phyloP scores from a whole-genome alignment of 164 flowering plant species.

The Brasenia schreberi region DNA sequence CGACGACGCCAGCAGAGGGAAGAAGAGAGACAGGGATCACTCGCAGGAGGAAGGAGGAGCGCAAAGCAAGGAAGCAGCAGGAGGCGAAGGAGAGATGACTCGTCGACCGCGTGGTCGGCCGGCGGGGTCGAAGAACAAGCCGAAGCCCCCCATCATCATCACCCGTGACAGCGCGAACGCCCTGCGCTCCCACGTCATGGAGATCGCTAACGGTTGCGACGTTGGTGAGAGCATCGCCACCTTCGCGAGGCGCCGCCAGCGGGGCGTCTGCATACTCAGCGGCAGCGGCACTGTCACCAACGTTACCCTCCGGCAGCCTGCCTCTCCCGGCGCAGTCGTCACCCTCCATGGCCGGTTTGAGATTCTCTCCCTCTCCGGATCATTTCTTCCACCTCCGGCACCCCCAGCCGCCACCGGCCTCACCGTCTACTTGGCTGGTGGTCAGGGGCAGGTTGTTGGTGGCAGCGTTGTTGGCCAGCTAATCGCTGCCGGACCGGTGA shows the following conservation, averaged over 20 bases:
- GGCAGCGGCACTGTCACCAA: slow-evolving; percentile 75
- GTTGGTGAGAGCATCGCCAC: slow-evolving; percentile 53
- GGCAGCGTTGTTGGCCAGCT: slow-evolving; percentile 75
- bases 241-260: slow-evolving; percentile 57
- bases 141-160: slow-evolving; percentile 84
- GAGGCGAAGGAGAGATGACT: slow-evolving; percentile 33
- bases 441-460: slow-evolving; percentile 87
- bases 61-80: slow-evolving; percentile 4
- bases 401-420: slow-evolving; percentile 77
- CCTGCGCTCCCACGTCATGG: slow-evolving; percentile 80
- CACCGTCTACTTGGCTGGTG: slow-evolving; percentile 73
- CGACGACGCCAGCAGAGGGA: slow-evolving; percentile 16
- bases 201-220: slow-evolving; percentile 68
- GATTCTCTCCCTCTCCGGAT: slow-evolving; percentile 72
- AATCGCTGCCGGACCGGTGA: slow-evolving; percentile 71
- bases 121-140: slow-evolving; percentile 85
- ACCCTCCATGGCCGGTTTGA: slow-evolving; percentile 80
- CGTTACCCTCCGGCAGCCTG: slow-evolving; percentile 68
- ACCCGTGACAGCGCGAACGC: slow-evolving; percentile 87
- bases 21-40: slow-evolving; percentile 25
- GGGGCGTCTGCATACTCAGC: slow-evolving; percentile 72
- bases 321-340: slow-evolving; percentile 53
- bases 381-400: slow-evolving; percentile 81
- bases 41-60: background rate
- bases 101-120: slow-evolving; percentile 78